Base-by-base conservation (phyloP, 2,329 filamentous ascomycete genomes). In the Pleomassaria siparia region DNA sequence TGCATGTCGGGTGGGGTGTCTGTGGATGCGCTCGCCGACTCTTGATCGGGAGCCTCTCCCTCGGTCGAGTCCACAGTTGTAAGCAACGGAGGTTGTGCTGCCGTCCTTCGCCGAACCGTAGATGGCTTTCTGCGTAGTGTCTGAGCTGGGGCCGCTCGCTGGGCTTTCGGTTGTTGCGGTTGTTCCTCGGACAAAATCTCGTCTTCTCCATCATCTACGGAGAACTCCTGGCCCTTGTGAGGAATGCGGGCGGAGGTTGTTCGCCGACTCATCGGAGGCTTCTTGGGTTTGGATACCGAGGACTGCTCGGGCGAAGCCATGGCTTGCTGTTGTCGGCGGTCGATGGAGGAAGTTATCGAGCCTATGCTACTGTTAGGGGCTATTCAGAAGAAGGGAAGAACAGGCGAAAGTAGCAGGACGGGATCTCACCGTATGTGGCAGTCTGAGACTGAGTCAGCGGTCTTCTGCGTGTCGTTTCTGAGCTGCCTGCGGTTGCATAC, bases 191-290 rank as follows among this genome's bases (percentile, higher is more conserved):
- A 74, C 44, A 80, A 73, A 16, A 96, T 84, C 70, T 96, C 92
- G 55, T 84, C 80, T 20, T 85, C 77, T 63, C 90, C 91, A 68
- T 97, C 92, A 66, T 97, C 91, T 40, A 89, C 89, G 0, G 91
- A 96, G 73, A 95, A 97, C 50, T 92, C 80, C 53, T 88, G 88
- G 24, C 91, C 89, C 44, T 89, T 86, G 66, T 92, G 84, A 2
- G 90, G 91, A 32, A 84, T 84, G 61, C 83, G 79, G 43, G 75
- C 88, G 20, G 89, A 90, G 1, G 89, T 92, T 48, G 85, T 79
- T 51, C 90, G 85, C 58, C 89, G 86, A 48, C 81, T 70, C 70
- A 92, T 82, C 10, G 81, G 74, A 15, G 90, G 90, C 68, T 92
- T 95, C 67, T 83, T 85, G 12, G 84, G 78, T 47, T 69, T 70